Conservation (phyloP, 441 rosid genomes). For the Breynia disticha region DNA sequence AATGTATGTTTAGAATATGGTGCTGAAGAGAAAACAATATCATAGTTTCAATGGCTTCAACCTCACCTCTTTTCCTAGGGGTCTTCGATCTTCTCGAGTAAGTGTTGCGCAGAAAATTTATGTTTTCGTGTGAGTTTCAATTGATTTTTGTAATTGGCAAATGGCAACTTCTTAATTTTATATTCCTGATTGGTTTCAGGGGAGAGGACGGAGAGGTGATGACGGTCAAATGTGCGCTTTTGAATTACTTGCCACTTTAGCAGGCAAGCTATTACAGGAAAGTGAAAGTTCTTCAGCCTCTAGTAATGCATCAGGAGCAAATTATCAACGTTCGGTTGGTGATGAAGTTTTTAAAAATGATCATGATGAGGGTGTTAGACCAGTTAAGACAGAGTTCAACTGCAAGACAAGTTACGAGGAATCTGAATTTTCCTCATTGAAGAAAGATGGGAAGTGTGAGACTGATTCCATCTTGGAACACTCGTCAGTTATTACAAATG, state of each 20-base stretch:
- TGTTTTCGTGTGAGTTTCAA: constrained; percentile 2
- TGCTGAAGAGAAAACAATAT: constrained; percentile 54
- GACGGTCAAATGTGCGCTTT: constrained; percentile 40
- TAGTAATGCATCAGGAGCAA: constrained; percentile 34
- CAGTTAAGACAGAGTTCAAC: constrained; percentile 15
- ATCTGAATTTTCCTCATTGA: constrained; percentile 30
- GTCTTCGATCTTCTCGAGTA: constrained; percentile 78
- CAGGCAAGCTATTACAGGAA: constrained; percentile 57
- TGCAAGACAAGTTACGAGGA: constrained; percentile 44
- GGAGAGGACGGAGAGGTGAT: constrained; percentile 41
- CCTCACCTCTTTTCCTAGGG: constrained; percentile 61
- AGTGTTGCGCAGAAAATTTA: constrained; percentile 5
- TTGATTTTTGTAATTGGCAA: constrained; percentile 6
- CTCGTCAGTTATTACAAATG: constrained; percentile 25
- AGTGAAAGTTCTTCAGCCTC: constrained; percentile 28
- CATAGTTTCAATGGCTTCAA: constrained; percentile 63
- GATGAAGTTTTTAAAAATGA: constrained; percentile 27
- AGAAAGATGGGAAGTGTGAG: constrained; percentile 32
- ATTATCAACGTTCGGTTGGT: constrained; percentile 28
- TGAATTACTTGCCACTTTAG: constrained; percentile 63
- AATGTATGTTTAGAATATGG: constrained; percentile 54
- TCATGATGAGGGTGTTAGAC: constrained; percentile 11
- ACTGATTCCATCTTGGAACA: constrained; percentile 36
- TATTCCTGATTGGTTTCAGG: constrained; percentile 27
- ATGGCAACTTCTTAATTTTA: constrained; percentile 1